These are phyloP conservation scores for Aspergillus amoenus DNA, from an alignment of 2,329 filamentous ascomycete species.

Conservation along the genomic window DNA sequence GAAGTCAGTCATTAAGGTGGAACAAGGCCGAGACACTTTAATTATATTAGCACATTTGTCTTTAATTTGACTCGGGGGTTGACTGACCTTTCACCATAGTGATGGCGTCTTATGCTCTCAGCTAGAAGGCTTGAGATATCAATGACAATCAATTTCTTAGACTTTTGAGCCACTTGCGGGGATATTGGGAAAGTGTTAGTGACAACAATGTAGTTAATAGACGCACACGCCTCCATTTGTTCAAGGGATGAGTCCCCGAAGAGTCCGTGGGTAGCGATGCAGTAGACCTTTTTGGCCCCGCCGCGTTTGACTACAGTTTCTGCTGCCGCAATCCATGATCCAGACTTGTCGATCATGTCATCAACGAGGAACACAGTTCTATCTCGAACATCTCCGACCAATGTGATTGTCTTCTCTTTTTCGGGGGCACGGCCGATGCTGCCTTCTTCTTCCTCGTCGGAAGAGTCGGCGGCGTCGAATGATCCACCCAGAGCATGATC, in stretches of 20 bases:
- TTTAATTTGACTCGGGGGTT: slow-evolving; percentile 46
- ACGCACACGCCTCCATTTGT: slow-evolving; percentile 87
- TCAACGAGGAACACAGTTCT: slow-evolving; percentile 92
- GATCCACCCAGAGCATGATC: slow-evolving; percentile 78
- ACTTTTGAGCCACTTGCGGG: slow-evolving; percentile 66
- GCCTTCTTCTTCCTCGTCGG: slow-evolving; percentile 87
- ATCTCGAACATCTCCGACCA: slow-evolving; percentile 91
- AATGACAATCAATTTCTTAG: slow-evolving; percentile 82
- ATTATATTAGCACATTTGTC: slow-evolving; percentile 18
- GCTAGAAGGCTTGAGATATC: slow-evolving; percentile 85
- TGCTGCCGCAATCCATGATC: slow-evolving; percentile 94
- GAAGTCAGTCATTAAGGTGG: slow-evolving; percentile 56
- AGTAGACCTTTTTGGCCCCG: slow-evolving; percentile 89
- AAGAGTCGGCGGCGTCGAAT: slow-evolving; percentile 80
- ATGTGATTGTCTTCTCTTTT: slow-evolving; percentile 90
- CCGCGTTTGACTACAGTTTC: slow-evolving; percentile 95
- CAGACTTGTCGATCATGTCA: slow-evolving; percentile 98
- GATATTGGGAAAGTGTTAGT: slow-evolving; percentile 96
- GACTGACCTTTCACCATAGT: slow-evolving; percentile 82
- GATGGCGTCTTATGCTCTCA: slow-evolving; percentile 92
- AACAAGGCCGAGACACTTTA: slow-evolving; percentile 58
- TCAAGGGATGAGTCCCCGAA: slow-evolving; percentile 88
- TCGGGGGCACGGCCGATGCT: slow-evolving; percentile 60
- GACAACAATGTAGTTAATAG: slow-evolving; percentile 90
- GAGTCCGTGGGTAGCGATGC: slow-evolving; percentile 93